Evolutionary conservation across 768 basidiomycete genomes (phyloP), one percentile per base, ranked within the genome.

Genomic region (Heimioporus sp.): DNA sequence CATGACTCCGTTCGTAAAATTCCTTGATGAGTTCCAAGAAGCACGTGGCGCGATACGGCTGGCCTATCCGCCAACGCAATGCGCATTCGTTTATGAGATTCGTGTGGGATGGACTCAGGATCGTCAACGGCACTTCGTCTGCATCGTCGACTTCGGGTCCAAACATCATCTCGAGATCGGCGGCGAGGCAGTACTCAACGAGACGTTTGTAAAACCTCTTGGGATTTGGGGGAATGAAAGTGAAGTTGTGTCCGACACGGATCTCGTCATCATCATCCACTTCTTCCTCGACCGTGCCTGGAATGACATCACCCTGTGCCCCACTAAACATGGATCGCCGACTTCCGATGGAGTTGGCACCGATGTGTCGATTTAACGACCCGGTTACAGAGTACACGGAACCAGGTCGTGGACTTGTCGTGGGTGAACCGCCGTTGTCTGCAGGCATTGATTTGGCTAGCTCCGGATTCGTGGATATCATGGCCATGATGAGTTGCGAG

Each of bases 91-190:
- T 87, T 58, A 98, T 80, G 35, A 99, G 74, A 51, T 90, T 87
- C 38, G 92, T 76, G 65, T 98, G 92, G 11, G 79, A 66, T 2
- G 80, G 65, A 4, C 92, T 92, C 16, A 99, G 72, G 51, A 99
- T 98, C 8, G 92, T 90, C 35, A 98, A 74, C 0, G 94, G 91
- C 15, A 99, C 96, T 72, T 98, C 94, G 58, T 98, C 92, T 59
- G 92, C 89, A 59, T 93, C 92, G 42, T 92, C 87, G n/a, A 98
- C 86, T 51, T 90, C 88, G 5, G 91, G 88, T 42, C 87, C 87
- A 44, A 88, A 77, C 90, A 99, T 92, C 35, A 85, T 81, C 63
- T 92, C 91, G 52, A 98, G 74, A 66, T 99, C 97, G 24, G 80
- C 78, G 21, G 86, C 77, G 42, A 99, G 81, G 64, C 93, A 93